Evolutionary conservation across 202 grass and related monocot species (phyloP), one percentile per base, ranked within the genome.

Genomic region (Digitaria exilis): DNA sequence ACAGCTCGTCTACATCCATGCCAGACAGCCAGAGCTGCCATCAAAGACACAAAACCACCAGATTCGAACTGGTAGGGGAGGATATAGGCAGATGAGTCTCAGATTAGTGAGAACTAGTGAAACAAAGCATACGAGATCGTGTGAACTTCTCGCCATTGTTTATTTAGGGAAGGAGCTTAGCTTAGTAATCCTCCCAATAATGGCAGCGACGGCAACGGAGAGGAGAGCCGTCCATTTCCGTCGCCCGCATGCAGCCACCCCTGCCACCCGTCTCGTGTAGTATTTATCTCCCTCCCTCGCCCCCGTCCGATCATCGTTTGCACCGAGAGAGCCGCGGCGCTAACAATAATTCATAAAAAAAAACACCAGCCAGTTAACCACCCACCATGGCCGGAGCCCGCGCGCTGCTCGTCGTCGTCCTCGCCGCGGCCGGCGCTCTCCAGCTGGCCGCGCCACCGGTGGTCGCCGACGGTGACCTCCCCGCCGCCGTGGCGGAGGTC

Each of bases 321-420:
- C 83, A 62, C 58, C 35, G 4, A 25, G 4, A 22, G 52, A 22
- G 52, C 19, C 64, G 24, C 46, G 0, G 22, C 60, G n/a, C n/a
- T n/a, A n/a, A n/a, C n/a, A n/a, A n/a, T n/a, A n/a, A n/a, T n/a
- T n/a, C n/a, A n/a, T 39, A 68, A 50, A 16, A 67, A 22, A 45
- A 29, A 19, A 22, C 15, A 75, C 5, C 19, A 68, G 45, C 18
- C n/a, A 59, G 25, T 13, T 17, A 30, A 8, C n/a, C 21, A 31
- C n/a, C n/a, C n/a, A 29, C 65, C 62, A 91, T 91, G 89, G 77
- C 56, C 57, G 24, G 64, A 65, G 24, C 75, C 70, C 28, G 70
- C 46, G 2, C 10, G 29, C 17, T n/a, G 46, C 70, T 72, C 69
- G 3, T 73, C 46, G 46, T 34, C 70, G 25, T 71, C 44, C 17